Base-by-base conservation (phyloP, 495 filamentous ascomycete genomes). In the Penicillium dipodomyicola region DNA sequence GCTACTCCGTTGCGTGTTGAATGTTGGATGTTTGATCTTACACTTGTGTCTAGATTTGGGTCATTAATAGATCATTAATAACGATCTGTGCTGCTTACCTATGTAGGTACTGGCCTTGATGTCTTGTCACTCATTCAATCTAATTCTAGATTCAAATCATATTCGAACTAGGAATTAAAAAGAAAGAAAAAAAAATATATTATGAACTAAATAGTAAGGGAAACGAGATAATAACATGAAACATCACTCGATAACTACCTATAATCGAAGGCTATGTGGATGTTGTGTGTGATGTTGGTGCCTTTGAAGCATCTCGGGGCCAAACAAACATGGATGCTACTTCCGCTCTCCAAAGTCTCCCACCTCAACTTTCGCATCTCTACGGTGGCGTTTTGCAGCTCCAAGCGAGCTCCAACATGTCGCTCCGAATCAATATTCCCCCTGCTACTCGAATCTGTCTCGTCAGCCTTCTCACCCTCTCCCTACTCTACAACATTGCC, bases 381-480 rank as follows among this genome's bases (percentile, higher is more conserved):
- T 47, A 61, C 52, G 65, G 66, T 63, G 68, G 72, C 65, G 52
- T 55, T 29, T 53, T 67, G 69, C 67, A 65, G 63, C 58, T 62
- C 37, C 52, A 41, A 30, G 39, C 42, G 50, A 52, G 50, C 43
- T 48, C 33, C 69, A 71, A 57, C 44, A 92, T 95, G 90, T 82
- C 88, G 64, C 80, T 91, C 48, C 84, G 91, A 79, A 82, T 97
- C 77, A 96, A 93, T 64, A 85, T 96, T 57, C 94, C 94, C 57
- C 93, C 94, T 4, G 83, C 96, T 50, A 97, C 94, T 39, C 88
- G 93, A 52, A 78, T 85, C 64, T 81, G 90, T 48, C 88, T 98
- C 59, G 80, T 86, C 68, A 79, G 81, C 41, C 81, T 93, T 52
- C 71, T 91, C 55, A 72, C 82, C 54, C 84, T 96, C 64, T 96